Percentiles rank a stretch among this genome's conserved stretches.
Evolutionary conservation across 495 filamentous ascomycete genomes (phyloP).

Genomic region (Haplographium delicatum): DNA sequence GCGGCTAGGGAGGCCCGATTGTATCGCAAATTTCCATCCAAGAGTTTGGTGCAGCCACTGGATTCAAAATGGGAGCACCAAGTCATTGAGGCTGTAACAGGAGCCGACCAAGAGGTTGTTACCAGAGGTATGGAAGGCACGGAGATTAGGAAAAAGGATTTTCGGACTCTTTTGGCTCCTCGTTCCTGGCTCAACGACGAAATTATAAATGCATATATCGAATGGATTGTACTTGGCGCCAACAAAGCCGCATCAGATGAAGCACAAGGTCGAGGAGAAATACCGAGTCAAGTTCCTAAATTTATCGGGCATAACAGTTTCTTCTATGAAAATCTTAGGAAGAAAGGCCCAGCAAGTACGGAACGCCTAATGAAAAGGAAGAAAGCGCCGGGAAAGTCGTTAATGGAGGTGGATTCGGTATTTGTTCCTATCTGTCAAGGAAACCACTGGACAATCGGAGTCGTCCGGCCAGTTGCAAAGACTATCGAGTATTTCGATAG

Average conservation of each 20-base stretch:
- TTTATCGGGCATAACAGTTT: conserved; percentile 67
- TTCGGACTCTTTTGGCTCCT: conserved; percentile 49
- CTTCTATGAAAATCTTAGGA: conserved; percentile 59
- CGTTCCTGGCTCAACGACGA: conserved; percentile 78
- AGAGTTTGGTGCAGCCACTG: conserved; percentile 37
- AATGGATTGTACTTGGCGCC: conserved; percentile 53
- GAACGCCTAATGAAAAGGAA: conserved; percentile 49
- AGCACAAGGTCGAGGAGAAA: conserved; percentile 34
- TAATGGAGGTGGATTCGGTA: conserved; percentile 54
- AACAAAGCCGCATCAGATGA: conserved; percentile 34
- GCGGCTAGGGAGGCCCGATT: conserved; percentile 16
- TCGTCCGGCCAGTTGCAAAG: conserved; percentile 57
- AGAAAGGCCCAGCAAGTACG: conserved; percentile 45
- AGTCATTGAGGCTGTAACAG: conserved; percentile 31
- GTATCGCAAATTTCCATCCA: conserved; percentile 22
- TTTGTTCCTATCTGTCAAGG: conserved; percentile 57
- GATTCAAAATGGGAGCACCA: conserved; percentile 38
- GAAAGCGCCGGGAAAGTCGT: conserved; percentile 46
- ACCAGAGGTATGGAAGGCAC: conserved; percentile 49
- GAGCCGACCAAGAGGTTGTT: conserved; percentile 26
- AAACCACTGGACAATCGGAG: conserved; percentile 53
- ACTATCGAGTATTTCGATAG: conserved; percentile 75
- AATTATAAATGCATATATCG: conserved; percentile 65
- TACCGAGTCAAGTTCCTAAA: conserved; percentile 48
- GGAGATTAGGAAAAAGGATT: conserved; percentile 54